Evolutionary conservation across 306 rosid genomes (phyloP), one percentile per base, ranked within the genome.

Genomic region (Vachellia collinsii): DNA sequence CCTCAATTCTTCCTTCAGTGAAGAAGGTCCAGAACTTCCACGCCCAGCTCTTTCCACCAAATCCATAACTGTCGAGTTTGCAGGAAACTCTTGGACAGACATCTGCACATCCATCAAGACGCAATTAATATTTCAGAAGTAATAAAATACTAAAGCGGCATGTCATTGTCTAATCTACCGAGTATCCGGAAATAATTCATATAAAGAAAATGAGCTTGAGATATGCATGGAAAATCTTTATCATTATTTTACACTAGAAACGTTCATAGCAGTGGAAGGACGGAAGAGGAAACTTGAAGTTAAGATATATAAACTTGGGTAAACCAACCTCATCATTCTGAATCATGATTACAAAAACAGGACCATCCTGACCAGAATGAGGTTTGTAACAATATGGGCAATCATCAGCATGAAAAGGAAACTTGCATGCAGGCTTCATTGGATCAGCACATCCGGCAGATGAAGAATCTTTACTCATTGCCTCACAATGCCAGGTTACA

Each of bases 401-500:
- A 64, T 92, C 97, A 9, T 82, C 90, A 11, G 93, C 85, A 87
- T 96, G 99, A 19, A 87, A 77, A 79, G 99, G 98, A 87, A 96
- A 96, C 59, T 84, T 87, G 97, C 99, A 96, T 34, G 94, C 88
- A 50, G 97, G 94, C 85, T 87, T 90, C 77, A 81, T 71, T 29
- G 97, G 87, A 76, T 87, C 90, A 10, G 75, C 74, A 71, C 69
- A 79, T 47, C 83, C 90, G 47, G 85, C 87, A 51, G 91, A 88
- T 17, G 92, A 79, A 43, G 81, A 77, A 79, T 91, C 97, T 78
- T 86, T 87, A 80, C 85, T 90, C 97, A 91, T 91, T 72, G 97
- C 84, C 87, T 93, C 98, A 3, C 98, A 95, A 81, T 95, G 99
- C 99, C 99, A 95, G 37, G 96, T 91, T 76, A 95, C 89, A 75